A percentile compares a stretch with the other conserved stretches of the same genome.
Evolutionary conservation across 2,329 filamentous ascomycete genomes (phyloP).

Genomic region (Didymella lethalis): DNA sequence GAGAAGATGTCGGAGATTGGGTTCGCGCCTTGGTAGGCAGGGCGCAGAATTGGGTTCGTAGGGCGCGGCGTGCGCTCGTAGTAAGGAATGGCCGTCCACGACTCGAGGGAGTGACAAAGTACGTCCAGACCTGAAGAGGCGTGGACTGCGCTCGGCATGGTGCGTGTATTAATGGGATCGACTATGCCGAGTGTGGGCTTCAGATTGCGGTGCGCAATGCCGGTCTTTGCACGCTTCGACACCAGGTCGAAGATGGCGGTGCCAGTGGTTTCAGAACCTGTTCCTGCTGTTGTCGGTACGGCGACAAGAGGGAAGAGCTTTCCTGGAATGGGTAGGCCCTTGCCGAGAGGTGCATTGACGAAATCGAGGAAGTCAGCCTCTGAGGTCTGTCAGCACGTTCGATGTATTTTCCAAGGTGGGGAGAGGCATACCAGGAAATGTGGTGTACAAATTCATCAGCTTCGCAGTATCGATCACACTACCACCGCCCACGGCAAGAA

Average conservation of each 20-base stretch:
- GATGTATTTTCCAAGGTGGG: accelerated
- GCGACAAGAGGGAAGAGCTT: slow-evolving; percentile 79
- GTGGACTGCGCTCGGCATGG: slow-evolving; percentile 94
- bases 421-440: slow-evolving; percentile 68
- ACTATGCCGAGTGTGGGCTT: slow-evolving; percentile 94
- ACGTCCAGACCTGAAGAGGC: slow-evolving; percentile 93
- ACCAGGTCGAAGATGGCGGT: slow-evolving; percentile 98
- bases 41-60: slow-evolving; percentile 85
- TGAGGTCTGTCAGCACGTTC: slow-evolving; percentile 17
- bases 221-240: slow-evolving; percentile 89
- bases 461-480: slow-evolving; percentile 99
- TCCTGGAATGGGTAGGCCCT: slow-evolving; percentile 76
- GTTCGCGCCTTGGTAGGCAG: slow-evolving; percentile 96
- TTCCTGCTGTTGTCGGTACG: slow-evolving; percentile 85
- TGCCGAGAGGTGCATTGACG: slow-evolving; percentile 92
- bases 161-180: slow-evolving; percentile 87
- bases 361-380: slow-evolving; percentile 97
- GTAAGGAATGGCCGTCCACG: slow-evolving; percentile 97
- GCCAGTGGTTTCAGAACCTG: slow-evolving; percentile 92
- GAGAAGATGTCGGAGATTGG: slow-evolving; percentile 98
- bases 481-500: slow-evolving; percentile 88
- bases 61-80: slow-evolving; percentile 84
- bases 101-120: slow-evolving; percentile 92
- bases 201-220: slow-evolving; percentile 91
- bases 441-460: slow-evolving; percentile 95